A percentile compares a stretch with the other conserved stretches of the same genome.
Conservation (phyloP, 768 basidiomycete species). For the Leccinum sublutescens region DNA sequence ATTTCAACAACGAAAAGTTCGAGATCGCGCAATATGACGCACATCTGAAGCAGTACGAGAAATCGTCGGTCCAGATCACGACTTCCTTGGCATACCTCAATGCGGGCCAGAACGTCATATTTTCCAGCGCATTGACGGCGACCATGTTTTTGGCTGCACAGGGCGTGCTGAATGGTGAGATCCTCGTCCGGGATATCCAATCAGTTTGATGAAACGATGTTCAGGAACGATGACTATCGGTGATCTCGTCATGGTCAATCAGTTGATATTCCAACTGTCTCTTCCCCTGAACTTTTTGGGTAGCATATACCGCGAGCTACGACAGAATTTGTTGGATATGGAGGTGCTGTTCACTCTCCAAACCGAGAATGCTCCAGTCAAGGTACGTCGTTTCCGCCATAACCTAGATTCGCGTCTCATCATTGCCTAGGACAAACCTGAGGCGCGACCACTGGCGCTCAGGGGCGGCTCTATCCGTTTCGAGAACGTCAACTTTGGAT, state of each 20-base stretch:
- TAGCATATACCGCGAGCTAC: conserved; percentile 94
- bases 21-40: conserved; percentile 92
- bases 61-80: conserved; percentile 90
- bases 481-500: conserved; percentile 88
- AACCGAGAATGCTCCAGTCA: conserved; percentile 70
- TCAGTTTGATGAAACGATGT: conserved; percentile 2
- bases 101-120: conserved; percentile 96
- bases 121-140: conserved; percentile 86
- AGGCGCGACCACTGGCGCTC: conserved; percentile 64
- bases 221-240: conserved; percentile 97
- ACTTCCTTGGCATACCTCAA: conserved; percentile 92
- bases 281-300: conserved; percentile 96
- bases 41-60: conserved; percentile 83
- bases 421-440: conserved; percentile 57
- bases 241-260: conserved; percentile 99
- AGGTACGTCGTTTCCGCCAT: conserved; percentile 37
- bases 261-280: conserved; percentile 95
- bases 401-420: neutral
- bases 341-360: conserved; percentile 91
- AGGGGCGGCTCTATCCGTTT: conserved; percentile 88
- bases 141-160: conserved; percentile 98
- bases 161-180: conserved; percentile 82
- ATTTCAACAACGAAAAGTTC: conserved; percentile 95
- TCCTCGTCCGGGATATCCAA: neutral
- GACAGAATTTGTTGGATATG: conserved; percentile 97